Conservation (phyloP, 208 protist species). For the Acanthamoeba sp. region DNA sequence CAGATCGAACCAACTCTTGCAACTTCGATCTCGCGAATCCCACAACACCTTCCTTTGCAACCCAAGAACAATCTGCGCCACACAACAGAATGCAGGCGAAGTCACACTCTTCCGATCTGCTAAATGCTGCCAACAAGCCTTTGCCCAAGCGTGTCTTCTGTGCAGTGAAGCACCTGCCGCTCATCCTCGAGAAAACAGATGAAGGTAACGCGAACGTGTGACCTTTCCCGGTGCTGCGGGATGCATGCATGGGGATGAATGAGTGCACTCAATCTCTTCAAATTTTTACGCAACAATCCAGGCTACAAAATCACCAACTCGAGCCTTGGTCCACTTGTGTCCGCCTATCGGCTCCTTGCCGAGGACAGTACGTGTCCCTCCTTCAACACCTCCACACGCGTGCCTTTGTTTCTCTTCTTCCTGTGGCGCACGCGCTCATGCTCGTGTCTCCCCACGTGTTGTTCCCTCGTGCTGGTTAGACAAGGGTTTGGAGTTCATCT, state of each 20-base stretch:
- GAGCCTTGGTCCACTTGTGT: conserved; percentile 30
- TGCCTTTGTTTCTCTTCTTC: no score
- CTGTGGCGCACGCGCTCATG: background rate
- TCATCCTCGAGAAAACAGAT: conserved; percentile 50
- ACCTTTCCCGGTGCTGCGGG: background rate
- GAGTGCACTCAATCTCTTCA: no score
- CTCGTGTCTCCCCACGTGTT: background rate
- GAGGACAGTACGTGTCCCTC: conserved; percentile 8
- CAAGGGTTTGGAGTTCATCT: conserved; percentile 65
- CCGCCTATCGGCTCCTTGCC: conserved; percentile 7
- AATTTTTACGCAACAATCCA: background rate
- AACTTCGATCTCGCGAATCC: background rate
- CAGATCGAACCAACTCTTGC: background rate
- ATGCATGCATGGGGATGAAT: background rate
- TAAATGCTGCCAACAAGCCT: conserved; percentile 16
- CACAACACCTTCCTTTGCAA: background rate
- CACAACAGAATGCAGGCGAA: background rate
- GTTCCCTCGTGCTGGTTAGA: background rate
- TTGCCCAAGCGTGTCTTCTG: conserved; percentile 57
- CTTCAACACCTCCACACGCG: no score
- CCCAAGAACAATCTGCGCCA: background rate
- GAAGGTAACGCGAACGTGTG: background rate
- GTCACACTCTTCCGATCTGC: conserved; percentile 29
- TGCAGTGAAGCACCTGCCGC: conserved; percentile 37
- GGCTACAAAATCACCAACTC: conserved; percentile 71